A percentile compares a stretch with the other conserved stretches of the same genome.
Conservation (phyloP, 2,329 filamentous ascomycete species). For the Aspergillus ochraceoroseus region DNA sequence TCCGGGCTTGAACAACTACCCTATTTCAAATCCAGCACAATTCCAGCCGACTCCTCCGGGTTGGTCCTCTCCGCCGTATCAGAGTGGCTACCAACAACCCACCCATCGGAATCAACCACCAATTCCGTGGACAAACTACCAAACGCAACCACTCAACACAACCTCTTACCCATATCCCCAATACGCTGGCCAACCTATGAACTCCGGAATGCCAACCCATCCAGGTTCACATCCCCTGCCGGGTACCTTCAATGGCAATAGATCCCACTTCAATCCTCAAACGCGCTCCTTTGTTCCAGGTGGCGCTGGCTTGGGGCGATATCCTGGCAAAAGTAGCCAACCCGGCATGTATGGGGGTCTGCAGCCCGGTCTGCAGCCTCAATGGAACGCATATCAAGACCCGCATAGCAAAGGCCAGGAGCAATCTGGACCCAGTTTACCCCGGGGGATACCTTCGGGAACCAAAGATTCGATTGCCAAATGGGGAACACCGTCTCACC, state of each 20-base stretch:
- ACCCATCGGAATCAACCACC: conserved; percentile 39
- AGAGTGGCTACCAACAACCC: conserved; percentile 31
- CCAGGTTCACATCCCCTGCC: conserved; percentile 77
- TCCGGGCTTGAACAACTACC: conserved; percentile 37
- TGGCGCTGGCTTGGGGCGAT: conserved; percentile 37
- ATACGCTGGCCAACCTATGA: conserved; percentile 57
- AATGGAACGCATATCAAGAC: conserved; percentile 31
- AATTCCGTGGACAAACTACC: conserved; percentile 39
- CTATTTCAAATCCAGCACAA: conserved; percentile 30
- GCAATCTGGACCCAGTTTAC: conserved; percentile 16
- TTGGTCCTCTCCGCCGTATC: conserved; percentile 36
- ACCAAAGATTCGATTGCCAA: conserved; percentile 44
- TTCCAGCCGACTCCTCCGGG: conserved; percentile 30
- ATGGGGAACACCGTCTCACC: conserved; percentile 49
- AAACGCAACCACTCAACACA: conserved; percentile 38
- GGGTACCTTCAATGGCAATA: conserved; percentile 74
- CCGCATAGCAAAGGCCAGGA: conserved; percentile 23
- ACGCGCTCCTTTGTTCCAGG: conserved; percentile 84
- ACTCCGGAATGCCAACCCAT: conserved; percentile 62
- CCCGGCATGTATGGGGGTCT: conserved; percentile 27
- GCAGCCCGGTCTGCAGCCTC: conserved; percentile 23
- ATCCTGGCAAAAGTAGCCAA: conserved; percentile 32
- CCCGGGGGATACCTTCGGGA: conserved; percentile 22
- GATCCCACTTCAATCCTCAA: conserved; percentile 88
- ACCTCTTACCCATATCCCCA: conserved; percentile 72